Percentiles rank a stretch among this genome's conserved stretches.
phyloP scores from a whole-genome alignment of 768 basidiomycete species.

The Mycena albidolilacea region DNA sequence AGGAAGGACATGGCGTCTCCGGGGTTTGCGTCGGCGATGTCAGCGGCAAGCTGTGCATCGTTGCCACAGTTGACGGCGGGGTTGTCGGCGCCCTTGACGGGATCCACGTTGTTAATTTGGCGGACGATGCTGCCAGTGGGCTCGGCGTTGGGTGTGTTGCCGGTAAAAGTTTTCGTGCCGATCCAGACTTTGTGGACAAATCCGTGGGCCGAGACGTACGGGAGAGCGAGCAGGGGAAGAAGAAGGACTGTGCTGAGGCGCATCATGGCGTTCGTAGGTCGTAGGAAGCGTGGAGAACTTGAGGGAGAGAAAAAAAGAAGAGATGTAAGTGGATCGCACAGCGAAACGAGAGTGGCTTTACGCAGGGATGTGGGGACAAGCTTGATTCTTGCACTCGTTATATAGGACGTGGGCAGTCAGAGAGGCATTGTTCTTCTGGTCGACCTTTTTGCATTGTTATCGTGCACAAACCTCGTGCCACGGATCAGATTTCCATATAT shows the following conservation, averaged over 20 bases:
- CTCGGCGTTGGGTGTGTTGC: constrained; percentile 50
- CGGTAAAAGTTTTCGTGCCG: constrained; percentile 55
- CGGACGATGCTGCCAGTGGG: constrained; percentile 56
- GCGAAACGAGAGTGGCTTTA: constrained; percentile 20
- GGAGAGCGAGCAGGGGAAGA: constrained; percentile 51
- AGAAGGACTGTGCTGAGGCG: constrained; percentile 44
- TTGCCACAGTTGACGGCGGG: constrained; percentile 73
- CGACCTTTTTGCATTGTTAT: constrained; percentile 25
- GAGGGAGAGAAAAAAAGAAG: constrained; percentile 13
- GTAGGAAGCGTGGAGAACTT: constrained; percentile 10
- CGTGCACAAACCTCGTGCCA: constrained; percentile 35
- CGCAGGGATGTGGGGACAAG: background rate
- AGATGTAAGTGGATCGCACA: constrained; percentile 35
- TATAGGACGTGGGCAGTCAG: constrained; percentile 10
- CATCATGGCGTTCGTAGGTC: constrained; percentile 42
- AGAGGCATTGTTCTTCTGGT: constrained; percentile 33
- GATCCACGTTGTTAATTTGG: constrained; percentile 53
- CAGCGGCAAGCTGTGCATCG: constrained; percentile 62
- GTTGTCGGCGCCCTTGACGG: constrained; percentile 71
- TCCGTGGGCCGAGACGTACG: constrained; percentile 62
- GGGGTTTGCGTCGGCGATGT: constrained; percentile 70
- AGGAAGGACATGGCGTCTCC: constrained; percentile 68
- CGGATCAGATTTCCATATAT: constrained; percentile 16
- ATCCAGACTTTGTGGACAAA: constrained; percentile 57
- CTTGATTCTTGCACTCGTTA: background rate